Percentiles rank a stretch among this genome's conserved stretches.
These are phyloP conservation scores for Tricholoma bakamatsutake DNA, from an alignment of 768 basidiomycete species.

Conservation along the genomic window DNA sequence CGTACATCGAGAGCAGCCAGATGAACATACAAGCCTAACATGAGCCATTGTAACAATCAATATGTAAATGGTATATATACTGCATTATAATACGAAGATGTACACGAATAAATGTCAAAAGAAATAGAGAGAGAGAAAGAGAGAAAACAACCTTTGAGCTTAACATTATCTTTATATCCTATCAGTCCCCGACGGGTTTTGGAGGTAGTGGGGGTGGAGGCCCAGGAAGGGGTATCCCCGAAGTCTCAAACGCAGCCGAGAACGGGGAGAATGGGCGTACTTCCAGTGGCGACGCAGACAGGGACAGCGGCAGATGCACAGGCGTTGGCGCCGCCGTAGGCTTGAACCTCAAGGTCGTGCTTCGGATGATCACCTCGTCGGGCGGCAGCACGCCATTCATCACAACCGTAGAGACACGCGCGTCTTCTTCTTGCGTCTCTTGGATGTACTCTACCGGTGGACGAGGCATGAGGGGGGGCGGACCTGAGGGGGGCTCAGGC, in stretches of 20 bases:
- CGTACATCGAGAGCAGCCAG: background rate
- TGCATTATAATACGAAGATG: background rate
- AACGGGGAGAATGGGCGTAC: slow-evolving; percentile 47
- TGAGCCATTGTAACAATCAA: background rate
- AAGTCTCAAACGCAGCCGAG: slow-evolving; percentile 29
- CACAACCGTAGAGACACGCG: slow-evolving; percentile 42
- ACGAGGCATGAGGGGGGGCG: slow-evolving; percentile 70
- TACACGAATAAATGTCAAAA: background rate
- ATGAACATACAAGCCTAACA: background rate
- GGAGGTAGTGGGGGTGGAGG: slow-evolving; percentile 32
- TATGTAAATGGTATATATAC: background rate
- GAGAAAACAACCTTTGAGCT: background rate
- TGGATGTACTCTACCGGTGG: slow-evolving; percentile 78
- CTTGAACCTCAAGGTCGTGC: background rate
- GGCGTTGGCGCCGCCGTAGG: slow-evolving; percentile 11
- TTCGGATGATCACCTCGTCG: slow-evolving; percentile 12
- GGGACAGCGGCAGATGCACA: background rate
- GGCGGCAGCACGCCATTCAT: slow-evolving; percentile 24
- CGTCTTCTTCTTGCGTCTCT: slow-evolving; percentile 74
- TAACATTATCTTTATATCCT: background rate
- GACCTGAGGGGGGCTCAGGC: slow-evolving; percentile 27
- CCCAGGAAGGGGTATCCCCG: slow-evolving; percentile 19
- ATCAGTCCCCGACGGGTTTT: slow-evolving; percentile 25
- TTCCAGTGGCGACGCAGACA: slow-evolving; percentile 20
- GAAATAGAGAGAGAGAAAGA: background rate